Conservation (phyloP, 1,284 basidiomycete genomes). For the Rhodotorula sp. region DNA sequence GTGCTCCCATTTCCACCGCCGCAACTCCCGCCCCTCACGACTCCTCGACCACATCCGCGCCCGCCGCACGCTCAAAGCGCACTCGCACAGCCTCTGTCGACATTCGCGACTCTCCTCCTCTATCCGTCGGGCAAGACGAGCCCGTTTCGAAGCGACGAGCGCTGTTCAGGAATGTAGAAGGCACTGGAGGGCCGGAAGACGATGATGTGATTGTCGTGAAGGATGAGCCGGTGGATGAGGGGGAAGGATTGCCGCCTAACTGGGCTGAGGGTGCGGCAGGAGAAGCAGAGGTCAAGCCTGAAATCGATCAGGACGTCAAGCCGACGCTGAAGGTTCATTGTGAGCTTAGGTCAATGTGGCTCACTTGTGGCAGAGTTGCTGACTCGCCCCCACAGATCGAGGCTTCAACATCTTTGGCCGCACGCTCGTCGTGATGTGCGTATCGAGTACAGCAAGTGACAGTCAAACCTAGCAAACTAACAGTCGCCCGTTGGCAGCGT, state of each 20-base stretch:
- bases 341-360: not conserved
- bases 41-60: not conserved
- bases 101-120: not conserved
- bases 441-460: not conserved
- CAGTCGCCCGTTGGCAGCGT: conserved; percentile 13
- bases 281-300: conserved; percentile 2
- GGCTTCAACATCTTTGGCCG: conserved; percentile 36
- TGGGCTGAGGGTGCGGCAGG: conserved; percentile 2
- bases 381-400: conserved; percentile 11
- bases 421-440: conserved; percentile 39
- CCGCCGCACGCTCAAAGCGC: not conserved
- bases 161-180: not conserved
- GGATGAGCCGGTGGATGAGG: conserved; percentile 27
- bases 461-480: too few species aligned
- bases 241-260: not conserved
- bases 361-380: not conserved
- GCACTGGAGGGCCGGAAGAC: not conserved
- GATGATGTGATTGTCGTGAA: conserved; percentile 18
- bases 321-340: conserved; percentile 31
- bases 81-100: not conserved
- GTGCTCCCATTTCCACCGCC: not conserved
- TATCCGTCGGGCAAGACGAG: not conserved
- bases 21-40: not conserved
- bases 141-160: not conserved
- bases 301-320: conserved; percentile 30